Conservation (phyloP, 2,329 filamentous ascomycete species). For the Fusarium phyllophilum region DNA sequence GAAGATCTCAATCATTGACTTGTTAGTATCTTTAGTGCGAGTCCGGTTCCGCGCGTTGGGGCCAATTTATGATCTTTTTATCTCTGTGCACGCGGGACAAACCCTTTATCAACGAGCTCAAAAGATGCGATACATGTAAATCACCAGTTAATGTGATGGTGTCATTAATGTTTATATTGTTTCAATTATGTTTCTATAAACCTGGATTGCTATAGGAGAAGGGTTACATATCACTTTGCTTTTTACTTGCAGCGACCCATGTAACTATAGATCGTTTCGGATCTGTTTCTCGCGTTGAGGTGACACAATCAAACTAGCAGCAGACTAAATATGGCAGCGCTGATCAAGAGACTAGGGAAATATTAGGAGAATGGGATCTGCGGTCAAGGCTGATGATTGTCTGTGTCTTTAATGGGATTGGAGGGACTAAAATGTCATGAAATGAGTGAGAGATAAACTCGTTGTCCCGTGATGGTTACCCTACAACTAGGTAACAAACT, state of each 20-base stretch:
- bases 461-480: not conserved
- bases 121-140: not conserved
- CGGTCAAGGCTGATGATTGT: not conserved
- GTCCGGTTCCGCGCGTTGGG: not conserved
- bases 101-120: not conserved
- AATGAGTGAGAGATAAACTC: not conserved
- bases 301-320: not conserved
- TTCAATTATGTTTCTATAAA: not conserved
- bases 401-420: slow-evolving; percentile 5
- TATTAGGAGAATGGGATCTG: slow-evolving; percentile 1
- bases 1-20: slow-evolving; percentile 26
- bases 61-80: not conserved
- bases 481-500: not conserved
- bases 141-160: not conserved
- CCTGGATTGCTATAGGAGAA: not conserved
- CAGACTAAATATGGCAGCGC: slow-evolving; percentile 12
- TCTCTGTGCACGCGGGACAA: not conserved
- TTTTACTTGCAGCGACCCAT: not conserved
- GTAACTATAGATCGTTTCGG: not conserved
- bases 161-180: not conserved
- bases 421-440: not conserved
- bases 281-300: not conserved
- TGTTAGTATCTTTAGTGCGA: not conserved
- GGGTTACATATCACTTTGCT: not conserved
- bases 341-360: slow-evolving; percentile 21